Base-by-base conservation (phyloP, 768 basidiomycete species). In the Cystobasidium ongulense region DNA sequence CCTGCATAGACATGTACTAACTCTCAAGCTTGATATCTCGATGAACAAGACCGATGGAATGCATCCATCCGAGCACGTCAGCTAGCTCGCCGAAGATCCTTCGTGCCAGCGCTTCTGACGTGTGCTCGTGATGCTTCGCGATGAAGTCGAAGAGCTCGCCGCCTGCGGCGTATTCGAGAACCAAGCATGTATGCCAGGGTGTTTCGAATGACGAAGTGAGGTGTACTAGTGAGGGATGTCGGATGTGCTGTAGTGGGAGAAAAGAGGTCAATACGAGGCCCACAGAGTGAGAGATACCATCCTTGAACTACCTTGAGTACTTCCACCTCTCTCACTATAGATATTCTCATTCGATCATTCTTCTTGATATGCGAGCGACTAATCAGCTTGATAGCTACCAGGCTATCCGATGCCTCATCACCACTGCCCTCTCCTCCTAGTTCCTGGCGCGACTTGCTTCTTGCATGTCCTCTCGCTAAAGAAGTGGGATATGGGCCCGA, bases 31-130 rank as follows among this genome's bases (percentile, higher is more conserved):
- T 95, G 82, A 95, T 87, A 81, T 99, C 92, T 1, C 92, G 85
- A 81, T 95, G 92, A 0, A 95, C 91, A 46, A 93, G 84, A 0
- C 88, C 88, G 17, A 90, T 89, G 43, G 86, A 84, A 78, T 95
- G 92, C 86, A 95, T 88, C 90, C 91, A 95, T 4, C 86, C 87
- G 0, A 93, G 88, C 5, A 88, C 91, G 39, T 85, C 85, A 73
- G 85, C 87, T 1, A 95, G 83, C 81, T 93, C 92, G 38, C 84
- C 83, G 84, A 88, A 91, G 59, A 93, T 87, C 31, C 90, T 81
- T 54, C 86, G 81, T 1, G 91, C 81, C 21, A 89, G 84, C 2
- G 74, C 76, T 52, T 79, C 76, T 1, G 80, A 79, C n/a, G 79
- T 57, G 29, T 66, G 15, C 41, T 65, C 59, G 35, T 78, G 75